Conservation (phyloP, 192 early-diverging fungal species). For the Coemansia sp. region DNA sequence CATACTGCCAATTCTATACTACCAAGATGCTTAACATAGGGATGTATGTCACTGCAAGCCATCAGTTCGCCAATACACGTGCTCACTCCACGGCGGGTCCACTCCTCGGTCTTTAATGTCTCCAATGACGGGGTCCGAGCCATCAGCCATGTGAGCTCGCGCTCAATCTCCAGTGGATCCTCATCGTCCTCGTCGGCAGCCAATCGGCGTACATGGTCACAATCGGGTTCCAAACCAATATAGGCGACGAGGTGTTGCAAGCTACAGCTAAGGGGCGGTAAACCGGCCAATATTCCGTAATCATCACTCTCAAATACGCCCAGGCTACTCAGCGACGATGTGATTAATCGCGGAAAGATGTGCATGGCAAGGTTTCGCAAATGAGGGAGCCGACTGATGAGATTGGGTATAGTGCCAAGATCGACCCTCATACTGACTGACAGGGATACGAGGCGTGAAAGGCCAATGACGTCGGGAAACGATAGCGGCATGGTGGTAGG, state of each 20-base stretch:
- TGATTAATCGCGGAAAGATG: conserved; percentile 18
- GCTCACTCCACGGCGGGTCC: conserved; percentile 21
- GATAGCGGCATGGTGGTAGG: conserved; percentile 11
- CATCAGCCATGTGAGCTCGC: conserved; percentile 33
- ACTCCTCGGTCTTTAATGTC: conserved; percentile 23
- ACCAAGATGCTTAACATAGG: conserved; percentile 13
- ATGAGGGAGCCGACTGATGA: conserved; percentile 23
- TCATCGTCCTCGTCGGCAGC: neutral
- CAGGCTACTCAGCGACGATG: conserved; percentile 11
- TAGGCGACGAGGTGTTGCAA: conserved; percentile 23
- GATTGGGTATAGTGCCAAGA: conserved; percentile 25
- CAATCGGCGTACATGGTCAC: neutral
- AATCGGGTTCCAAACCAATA: conserved; percentile 12
- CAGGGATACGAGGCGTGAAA: conserved; percentile 14
- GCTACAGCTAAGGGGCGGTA: conserved; percentile 32
- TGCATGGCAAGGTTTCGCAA: conserved; percentile 29
- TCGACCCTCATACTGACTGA: conserved; percentile 46
- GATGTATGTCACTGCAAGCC: neutral
- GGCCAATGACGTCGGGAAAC: conserved; percentile 40
- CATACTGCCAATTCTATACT: conserved; percentile 17
- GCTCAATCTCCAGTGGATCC: conserved; percentile 20
- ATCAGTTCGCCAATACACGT: conserved; percentile 24
- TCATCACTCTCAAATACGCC: conserved; percentile 16
- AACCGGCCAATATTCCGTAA: conserved; percentile 9
- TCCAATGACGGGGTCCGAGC: conserved; percentile 30